These are phyloP conservation scores for Erodium texanum DNA, from an alignment of 441 rosid species.

Conservation along the genomic window DNA sequence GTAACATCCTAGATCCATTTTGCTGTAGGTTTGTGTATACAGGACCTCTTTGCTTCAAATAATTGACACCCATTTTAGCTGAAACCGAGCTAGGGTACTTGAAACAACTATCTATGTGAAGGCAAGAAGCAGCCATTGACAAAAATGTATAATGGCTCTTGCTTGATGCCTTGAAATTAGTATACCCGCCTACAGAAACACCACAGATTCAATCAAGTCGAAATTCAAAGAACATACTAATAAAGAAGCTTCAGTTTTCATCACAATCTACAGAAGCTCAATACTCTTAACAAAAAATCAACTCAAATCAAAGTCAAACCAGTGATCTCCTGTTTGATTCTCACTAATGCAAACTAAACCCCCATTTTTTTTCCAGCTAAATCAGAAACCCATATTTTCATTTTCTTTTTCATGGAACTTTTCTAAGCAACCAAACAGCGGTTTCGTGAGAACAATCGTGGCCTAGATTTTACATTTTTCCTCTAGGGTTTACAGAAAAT, in stretches of 20 bases:
- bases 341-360: neutral
- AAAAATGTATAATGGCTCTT: neutral
- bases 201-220: neutral
- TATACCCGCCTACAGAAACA: neutral
- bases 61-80: slow-evolving; percentile 8
- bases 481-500: too few species aligned
- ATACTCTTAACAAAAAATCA: neutral
- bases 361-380: neutral
- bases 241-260: neutral
- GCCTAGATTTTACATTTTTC: neutral
- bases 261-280: neutral
- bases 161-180: neutral
- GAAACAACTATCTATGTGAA: slow-evolving; percentile 19
- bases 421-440: slow-evolving; percentile 1
- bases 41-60: neutral
- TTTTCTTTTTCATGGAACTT: neutral
- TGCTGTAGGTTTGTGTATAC: slow-evolving; percentile 11
- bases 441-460: neutral
- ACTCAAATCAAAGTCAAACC: neutral
- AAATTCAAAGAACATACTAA: neutral
- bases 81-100: slow-evolving; percentile 24
- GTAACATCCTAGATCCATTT: slow-evolving; percentile 12
- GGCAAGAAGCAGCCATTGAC: slow-evolving; percentile 24
- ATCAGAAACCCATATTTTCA: neutral
- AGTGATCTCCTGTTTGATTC: neutral